phyloP scores from a whole-genome alignment of 2,329 filamentous ascomycete genomes.

The Arthrinium phaeospermum region DNA sequence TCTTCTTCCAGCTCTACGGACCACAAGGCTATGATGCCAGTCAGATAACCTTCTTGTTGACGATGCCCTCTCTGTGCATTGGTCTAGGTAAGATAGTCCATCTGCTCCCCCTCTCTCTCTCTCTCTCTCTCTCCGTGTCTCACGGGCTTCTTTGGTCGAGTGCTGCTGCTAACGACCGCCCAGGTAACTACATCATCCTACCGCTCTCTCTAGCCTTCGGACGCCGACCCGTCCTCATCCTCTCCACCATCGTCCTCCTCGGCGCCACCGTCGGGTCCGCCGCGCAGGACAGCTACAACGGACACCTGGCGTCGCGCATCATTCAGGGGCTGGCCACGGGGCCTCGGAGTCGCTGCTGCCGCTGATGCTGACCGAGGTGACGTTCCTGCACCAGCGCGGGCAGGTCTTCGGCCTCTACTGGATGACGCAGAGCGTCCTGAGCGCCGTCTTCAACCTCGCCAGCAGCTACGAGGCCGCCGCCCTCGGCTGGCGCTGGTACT shows the following conservation, averaged over 20 bases:
- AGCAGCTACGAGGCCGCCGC: conserved; percentile 42
- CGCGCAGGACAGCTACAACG: conserved; percentile 38
- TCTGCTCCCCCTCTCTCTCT: not conserved
- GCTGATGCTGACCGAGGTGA: conserved; percentile 45
- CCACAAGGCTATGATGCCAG: conserved; percentile 31
- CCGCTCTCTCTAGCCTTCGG: conserved; percentile 46
- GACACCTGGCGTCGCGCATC: conserved; percentile 44
- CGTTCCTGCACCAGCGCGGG: conserved; percentile 46
- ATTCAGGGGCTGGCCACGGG: conserved; percentile 44
- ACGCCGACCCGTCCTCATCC: conserved; percentile 42
- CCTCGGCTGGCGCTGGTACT: conserved; percentile 48
- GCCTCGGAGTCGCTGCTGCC: conserved; percentile 47
- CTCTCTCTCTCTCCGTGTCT: not conserved
- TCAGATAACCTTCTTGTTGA: conserved; percentile 42
- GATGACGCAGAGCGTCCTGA: conserved; percentile 44
- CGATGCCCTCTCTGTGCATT: conserved; percentile 46
- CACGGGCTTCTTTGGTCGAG: too few relatives aligned
- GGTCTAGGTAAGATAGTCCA: conserved; percentile 38
- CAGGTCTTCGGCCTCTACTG: conserved; percentile 45
- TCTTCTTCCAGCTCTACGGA: conserved; percentile 41
- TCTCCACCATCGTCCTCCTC: conserved; percentile 39
- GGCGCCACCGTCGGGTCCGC: conserved; percentile 42
- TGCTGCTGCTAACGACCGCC: not conserved
- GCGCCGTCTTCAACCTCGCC: conserved; percentile 39
- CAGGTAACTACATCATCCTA: conserved; percentile 41